Evolutionary conservation across 345 rosid genomes (phyloP).

Genomic region (Dimocarpus longan): DNA sequence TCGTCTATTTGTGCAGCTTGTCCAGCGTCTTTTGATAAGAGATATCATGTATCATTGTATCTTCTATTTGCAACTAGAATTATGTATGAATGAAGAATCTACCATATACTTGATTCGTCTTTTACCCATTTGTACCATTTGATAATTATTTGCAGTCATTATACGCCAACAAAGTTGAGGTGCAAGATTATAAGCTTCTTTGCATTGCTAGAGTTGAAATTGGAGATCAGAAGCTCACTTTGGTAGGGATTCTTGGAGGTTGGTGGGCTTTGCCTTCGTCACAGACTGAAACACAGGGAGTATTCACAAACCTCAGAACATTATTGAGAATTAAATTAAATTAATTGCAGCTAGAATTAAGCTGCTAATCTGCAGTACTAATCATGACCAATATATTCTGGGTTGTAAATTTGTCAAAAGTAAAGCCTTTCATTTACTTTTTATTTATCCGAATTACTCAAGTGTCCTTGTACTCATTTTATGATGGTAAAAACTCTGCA

Average conservation of each 20-base stretch:
- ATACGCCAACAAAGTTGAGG: slow-evolving; percentile 56
- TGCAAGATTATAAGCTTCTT: slow-evolving; percentile 51
- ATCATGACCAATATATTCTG: not conserved
- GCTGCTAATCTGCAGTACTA: slow-evolving; percentile 4
- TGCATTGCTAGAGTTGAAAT: slow-evolving; percentile 58
- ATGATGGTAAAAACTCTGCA: not conserved
- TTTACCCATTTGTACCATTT: not conserved
- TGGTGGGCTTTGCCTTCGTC: slow-evolving; percentile 57
- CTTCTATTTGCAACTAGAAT: not conserved
- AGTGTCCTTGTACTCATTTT: not conserved
- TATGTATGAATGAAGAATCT: not conserved
- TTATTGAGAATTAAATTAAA: slow-evolving; percentile 27
- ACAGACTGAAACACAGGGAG: not conserved
- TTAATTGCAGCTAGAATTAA: not conserved
- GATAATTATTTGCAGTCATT: slow-evolving; percentile 37
- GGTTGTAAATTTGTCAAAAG: not conserved
- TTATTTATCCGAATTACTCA: not conserved
- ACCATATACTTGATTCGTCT: not conserved
- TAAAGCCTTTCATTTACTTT: not conserved
- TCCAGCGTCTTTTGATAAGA: not conserved
- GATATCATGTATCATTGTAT: not conserved
- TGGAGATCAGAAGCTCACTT: slow-evolving; percentile 33
- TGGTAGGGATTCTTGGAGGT: slow-evolving; percentile 60
- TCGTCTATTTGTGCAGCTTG: not conserved
- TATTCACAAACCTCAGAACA: slow-evolving; percentile 17